Percentiles rank a stretch among this genome's conserved stretches.
phyloP scores from a whole-genome alignment of 192 early-diverging fungal genomes.

The Mortierella alpina region DNA sequence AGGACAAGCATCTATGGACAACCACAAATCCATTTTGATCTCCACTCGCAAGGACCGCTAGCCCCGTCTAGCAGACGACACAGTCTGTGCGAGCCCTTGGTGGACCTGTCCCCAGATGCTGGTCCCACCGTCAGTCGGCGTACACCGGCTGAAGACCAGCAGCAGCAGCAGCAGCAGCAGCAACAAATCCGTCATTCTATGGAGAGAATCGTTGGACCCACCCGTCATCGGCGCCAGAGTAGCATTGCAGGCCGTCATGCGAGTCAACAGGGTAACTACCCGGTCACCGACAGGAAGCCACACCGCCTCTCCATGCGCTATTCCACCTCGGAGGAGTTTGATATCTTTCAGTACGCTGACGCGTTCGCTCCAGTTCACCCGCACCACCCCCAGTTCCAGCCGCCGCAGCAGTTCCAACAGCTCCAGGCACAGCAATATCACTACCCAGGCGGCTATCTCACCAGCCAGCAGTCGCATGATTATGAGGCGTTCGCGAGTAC shows the following conservation, averaged over 20 bases:
- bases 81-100: constrained; percentile 1
- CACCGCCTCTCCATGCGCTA: constrained; percentile 15
- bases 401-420: constrained; percentile 2
- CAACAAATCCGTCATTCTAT: constrained; percentile 1
- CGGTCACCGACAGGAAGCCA: constrained; percentile 7
- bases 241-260: constrained; percentile 28
- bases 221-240: constrained; percentile 35
- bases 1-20: constrained; percentile 18
- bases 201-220: constrained; percentile 9
- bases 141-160: constrained; percentile 7
- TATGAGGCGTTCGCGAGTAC: too few species aligned
- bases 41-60: background rate
- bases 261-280: constrained; percentile 28
- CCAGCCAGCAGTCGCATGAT: too few species aligned
- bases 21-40: background rate
- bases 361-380: background rate
- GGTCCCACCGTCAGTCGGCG: background rate
- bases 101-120: constrained; percentile 16
- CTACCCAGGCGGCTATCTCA: background rate
- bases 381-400: constrained; percentile 1
- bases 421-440: constrained; percentile 3
- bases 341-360: constrained; percentile 4
- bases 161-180: background rate
- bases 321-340: constrained; percentile 19
- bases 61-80: constrained; percentile 1